Conservation (phyloP, 75 land plant species). For the Gnetum montanum region DNA sequence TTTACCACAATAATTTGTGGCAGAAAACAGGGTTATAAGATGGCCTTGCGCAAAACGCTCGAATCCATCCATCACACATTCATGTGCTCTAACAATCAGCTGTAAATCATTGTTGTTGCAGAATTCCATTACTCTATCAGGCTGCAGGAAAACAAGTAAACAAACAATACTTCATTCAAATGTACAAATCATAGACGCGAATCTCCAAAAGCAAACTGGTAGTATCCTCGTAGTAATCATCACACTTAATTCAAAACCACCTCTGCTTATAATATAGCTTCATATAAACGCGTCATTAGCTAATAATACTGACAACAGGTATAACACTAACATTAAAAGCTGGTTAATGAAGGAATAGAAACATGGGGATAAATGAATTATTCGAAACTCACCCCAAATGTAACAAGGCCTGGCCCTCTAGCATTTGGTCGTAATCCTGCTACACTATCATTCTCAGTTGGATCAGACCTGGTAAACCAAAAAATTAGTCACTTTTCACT, state of each 20-base stretch:
- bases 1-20: conserved; percentile 97
- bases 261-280: too few species aligned
- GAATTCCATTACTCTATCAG: conserved; percentile 98
- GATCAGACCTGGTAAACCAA: conserved; percentile 79
- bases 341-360: too few species aligned
- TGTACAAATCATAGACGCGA: not conserved
- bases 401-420: conserved; percentile 95
- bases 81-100: conserved; percentile 96
- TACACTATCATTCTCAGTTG: conserved; percentile 99
- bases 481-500: conserved; percentile 4
- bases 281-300: too few species aligned
- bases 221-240: not conserved
- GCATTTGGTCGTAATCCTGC: conserved; percentile 99
- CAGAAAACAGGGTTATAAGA: conserved; percentile 93
- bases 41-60: conserved; percentile 99
- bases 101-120: conserved; percentile 98
- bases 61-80: conserved; percentile 99
- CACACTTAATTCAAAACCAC: too few species aligned
- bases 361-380: too few species aligned
- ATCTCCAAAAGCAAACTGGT: not conserved
- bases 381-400: conserved; percentile 99
- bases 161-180: not conserved
- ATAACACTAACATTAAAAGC: too few species aligned
- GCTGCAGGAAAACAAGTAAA: conserved; percentile 56
- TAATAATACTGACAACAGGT: too few species aligned